These are phyloP conservation scores for Geranium incanum DNA, from an alignment of 441 rosid species.

Conservation along the genomic window DNA sequence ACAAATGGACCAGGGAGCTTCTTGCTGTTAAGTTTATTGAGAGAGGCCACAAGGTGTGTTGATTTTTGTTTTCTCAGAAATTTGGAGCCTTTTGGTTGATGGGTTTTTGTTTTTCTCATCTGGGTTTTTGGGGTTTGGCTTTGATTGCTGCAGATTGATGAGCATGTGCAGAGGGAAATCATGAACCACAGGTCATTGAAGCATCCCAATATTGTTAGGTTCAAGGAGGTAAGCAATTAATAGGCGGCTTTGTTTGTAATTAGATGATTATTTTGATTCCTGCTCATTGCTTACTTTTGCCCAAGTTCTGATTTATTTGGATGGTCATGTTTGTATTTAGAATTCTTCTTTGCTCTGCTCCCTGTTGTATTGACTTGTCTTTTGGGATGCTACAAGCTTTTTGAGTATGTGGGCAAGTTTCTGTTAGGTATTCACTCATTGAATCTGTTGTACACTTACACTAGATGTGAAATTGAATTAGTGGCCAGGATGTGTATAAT, in stretches of 20 bases:
- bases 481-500: too few species aligned
- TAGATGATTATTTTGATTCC: too few species aligned
- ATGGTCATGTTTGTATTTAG: not conserved
- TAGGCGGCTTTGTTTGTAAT: too few species aligned
- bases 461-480: too few species aligned
- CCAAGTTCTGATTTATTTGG: not conserved
- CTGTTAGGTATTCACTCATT: too few species aligned
- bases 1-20: constrained; percentile 69
- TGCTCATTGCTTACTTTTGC: too few species aligned
- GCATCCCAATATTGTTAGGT: constrained; percentile 4
- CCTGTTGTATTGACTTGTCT: not conserved
- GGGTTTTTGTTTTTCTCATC: constrained; percentile 5
- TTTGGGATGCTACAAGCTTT: too few species aligned
- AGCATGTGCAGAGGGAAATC: constrained; percentile 1
- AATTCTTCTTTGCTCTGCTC: too few species aligned
- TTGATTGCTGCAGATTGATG: not conserved
- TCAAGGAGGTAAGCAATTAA: not conserved
- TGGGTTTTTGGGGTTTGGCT: not conserved
- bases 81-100: too few species aligned
- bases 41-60: constrained; percentile 87
- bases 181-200: not conserved
- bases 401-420: too few species aligned
- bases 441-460: too few species aligned
- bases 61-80: constrained; percentile 10
- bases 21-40: constrained; percentile 97